A percentile compares a stretch with the other conserved stretches of the same genome.
These are phyloP conservation scores for Schwanniomyces vanrijiae DNA, from an alignment of 805 yeast species.

Conservation along the genomic window DNA sequence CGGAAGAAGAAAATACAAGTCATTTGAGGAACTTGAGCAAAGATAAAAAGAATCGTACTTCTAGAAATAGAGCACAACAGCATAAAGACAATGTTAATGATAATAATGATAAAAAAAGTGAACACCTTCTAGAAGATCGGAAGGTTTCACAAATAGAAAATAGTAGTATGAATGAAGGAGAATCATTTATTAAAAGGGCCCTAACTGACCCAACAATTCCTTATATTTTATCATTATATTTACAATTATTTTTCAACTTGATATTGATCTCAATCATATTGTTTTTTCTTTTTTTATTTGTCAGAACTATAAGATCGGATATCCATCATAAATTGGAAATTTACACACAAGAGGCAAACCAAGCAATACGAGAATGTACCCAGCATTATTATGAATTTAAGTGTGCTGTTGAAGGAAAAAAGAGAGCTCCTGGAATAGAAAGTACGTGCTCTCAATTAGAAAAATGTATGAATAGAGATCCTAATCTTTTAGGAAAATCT, in stretches of 20 bases:
- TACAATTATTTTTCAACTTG: conserved; percentile 63
- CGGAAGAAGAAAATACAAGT: not conserved
- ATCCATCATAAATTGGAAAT: conserved; percentile 68
- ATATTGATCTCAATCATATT: conserved; percentile 50
- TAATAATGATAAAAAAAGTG: conserved; percentile 9
- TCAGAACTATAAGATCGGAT: conserved; percentile 61
- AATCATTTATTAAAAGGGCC: not conserved
- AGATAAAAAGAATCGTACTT: not conserved
- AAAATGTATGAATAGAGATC: conserved; percentile 80
- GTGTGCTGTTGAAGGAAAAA: conserved; percentile 54
- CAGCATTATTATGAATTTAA: conserved; percentile 69
- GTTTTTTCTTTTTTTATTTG: conserved; percentile 51
- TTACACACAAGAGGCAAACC: conserved; percentile 57
- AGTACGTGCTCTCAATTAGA: conserved; percentile 71
- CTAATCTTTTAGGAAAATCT: conserved; percentile 65
- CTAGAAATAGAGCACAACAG: not conserved
- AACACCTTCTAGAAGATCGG: no score
- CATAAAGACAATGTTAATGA: not conserved
- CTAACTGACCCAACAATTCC: conserved; percentile 50
- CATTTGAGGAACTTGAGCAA: not conserved
- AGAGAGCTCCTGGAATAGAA: conserved; percentile 75
- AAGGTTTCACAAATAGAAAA: not conserved
- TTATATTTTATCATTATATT: conserved; percentile 55
- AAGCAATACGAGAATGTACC: conserved; percentile 68
- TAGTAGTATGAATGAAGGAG: not conserved